Base-by-base conservation (phyloP, 2,329 filamentous ascomycete genomes). In the Apiospora hydei region DNA sequence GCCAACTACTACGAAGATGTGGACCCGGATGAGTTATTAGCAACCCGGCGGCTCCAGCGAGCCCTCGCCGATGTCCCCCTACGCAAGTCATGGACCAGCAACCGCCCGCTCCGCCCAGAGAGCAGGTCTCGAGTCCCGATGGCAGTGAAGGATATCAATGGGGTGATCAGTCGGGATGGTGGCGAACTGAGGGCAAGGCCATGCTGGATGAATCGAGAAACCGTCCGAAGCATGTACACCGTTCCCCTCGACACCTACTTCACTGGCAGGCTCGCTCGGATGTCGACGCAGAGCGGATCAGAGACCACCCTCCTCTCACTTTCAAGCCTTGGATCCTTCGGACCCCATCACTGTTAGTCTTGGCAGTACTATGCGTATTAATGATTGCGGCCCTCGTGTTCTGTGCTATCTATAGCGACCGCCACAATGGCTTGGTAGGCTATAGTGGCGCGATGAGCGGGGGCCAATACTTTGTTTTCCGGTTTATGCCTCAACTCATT, bases 401-500 rank as follows among this genome's bases (percentile, higher is more conserved):
- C 79, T 91, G 89, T 75, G 93, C 93, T 72, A 83, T 93, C 47
- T 94, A 90, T 83, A 94, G 93, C 14, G 82, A 86, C 49, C 80
- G 83, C 6, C 86, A 91, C 74, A 81, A 86, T 13, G 94, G 94
- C 0, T 83, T 98, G 16, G 90, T 89, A 78, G 82, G 87, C 4
- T 98, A 95, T 80, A 84, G 85, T 46, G 87, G 87, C 66, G 85
- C 83, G 43, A 92, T 94, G 72, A 92, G 93, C 73, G 92, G 92
- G 69, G 87, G 87, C 11, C 88, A 91, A 75, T 98, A 97, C 82
- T 98, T 98, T 80, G 82, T 97, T 67, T 96, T 97, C 81, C 89
- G 94, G 73, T 94, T 97, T 75, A 84, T 98, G 1, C 95, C 96
- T 2, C 94, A 95, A 71, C 84, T 97, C 0, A 79, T 97, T 18